Percentiles rank a stretch among this genome's conserved stretches.
phyloP scores from a whole-genome alignment of 768 basidiomycete species.

The Boletus huronensis region DNA sequence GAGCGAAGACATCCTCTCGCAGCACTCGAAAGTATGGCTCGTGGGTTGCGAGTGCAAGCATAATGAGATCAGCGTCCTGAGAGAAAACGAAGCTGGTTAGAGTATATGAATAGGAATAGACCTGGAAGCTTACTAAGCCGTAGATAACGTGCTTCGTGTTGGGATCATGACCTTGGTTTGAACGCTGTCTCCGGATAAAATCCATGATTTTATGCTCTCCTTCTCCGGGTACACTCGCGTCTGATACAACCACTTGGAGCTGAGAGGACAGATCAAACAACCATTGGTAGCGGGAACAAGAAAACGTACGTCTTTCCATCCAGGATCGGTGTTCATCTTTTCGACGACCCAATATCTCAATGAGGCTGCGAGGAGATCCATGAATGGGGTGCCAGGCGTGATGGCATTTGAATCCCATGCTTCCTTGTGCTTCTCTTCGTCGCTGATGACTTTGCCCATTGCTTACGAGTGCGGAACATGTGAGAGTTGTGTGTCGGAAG shows the following conservation, averaged over 20 bases:
- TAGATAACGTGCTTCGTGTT: constrained; percentile 98
- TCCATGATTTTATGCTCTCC: constrained; percentile 99
- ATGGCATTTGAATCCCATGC: constrained; percentile 99
- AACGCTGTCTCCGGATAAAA: constrained; percentile 86
- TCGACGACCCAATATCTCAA: constrained; percentile 95
- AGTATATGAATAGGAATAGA: not conserved
- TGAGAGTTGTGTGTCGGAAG: not conserved
- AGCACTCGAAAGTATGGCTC: constrained; percentile 98
- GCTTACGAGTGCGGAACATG: constrained; percentile 41
- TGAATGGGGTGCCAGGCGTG: constrained; percentile 98
- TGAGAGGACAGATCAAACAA: constrained; percentile 28
- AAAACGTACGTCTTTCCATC: constrained; percentile 81
- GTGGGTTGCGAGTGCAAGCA: constrained; percentile 96
- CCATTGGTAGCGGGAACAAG: not conserved
- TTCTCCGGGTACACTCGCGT: constrained; percentile 95
- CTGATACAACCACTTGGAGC: constrained; percentile 96
- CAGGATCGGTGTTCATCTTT: constrained; percentile 92
- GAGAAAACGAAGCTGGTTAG: constrained; percentile 10
- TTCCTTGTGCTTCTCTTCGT: constrained; percentile 80
- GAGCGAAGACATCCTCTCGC: constrained; percentile 95
- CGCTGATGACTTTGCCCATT: constrained; percentile 86
- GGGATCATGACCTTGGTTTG: constrained; percentile 85
- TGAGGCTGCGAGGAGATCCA: constrained; percentile 85
- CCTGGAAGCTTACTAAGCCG: constrained; percentile 64
- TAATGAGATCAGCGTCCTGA: constrained; percentile 98